Base-by-base conservation (phyloP, 2,329 filamentous ascomycete species). In the Calonectria leucothoes region DNA sequence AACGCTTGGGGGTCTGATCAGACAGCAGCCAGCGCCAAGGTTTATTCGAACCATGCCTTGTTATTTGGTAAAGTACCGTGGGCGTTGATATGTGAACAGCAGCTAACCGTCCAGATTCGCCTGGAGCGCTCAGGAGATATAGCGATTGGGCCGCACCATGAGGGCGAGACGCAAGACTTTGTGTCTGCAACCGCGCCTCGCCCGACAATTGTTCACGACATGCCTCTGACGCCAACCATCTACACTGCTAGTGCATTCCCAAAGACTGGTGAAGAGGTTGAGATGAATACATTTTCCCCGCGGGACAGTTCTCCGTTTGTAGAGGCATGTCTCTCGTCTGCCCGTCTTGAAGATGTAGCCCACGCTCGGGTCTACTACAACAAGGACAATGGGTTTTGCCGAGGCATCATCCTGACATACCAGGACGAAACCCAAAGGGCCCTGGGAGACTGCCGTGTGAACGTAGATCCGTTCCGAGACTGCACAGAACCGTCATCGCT, bases 21-120 rank as follows among this genome's bases (percentile, higher is more conserved):
- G 55, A 25, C 55, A 61, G 2, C 55, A 61, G 3, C 35, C 33
- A 25, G 20, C 35, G 37, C 55, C 55, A 15, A 37, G 55, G 23
- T 61, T 61, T 37, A 66, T 66, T 59, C 20, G 66, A 61, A 61
- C 55, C 55, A 68, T 25, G 51, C 66, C 66, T 8, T 68, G 49
- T 27, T 68, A 42, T 39, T 37, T 68, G 35, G 66, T 68, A 59
- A 57, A 51, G 17, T 57, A 15, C 14, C 55, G 25, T 48, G 63
- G 25, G 20, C 35, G 15, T 6, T n/a, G 15, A 49, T 14, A 45
- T 25, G 6, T 8, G 17, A 25, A n/a, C 29, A 31, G 14, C n/a
- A 12, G 51, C 35, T 57, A 51, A 68, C 35, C 17, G 2, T 45
- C 42, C 48, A 68, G 66, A 42, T 68, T 29, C 66, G 66, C 20